Evolutionary conservation across 2,329 filamentous ascomycete species (phyloP).

Genomic region (Pleomassaria siparia): DNA sequence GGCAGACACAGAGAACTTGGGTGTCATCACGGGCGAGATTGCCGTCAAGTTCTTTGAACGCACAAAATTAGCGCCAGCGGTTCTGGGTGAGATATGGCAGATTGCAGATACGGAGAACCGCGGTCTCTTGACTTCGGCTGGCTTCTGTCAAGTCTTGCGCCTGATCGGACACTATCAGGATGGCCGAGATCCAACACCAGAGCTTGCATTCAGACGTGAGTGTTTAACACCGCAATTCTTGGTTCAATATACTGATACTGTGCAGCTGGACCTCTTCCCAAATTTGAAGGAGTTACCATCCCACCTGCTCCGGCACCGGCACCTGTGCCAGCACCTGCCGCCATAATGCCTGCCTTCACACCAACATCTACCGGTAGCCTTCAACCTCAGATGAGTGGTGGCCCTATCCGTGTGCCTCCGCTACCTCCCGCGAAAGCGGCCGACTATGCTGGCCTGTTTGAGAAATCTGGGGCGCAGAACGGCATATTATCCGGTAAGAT

Average conservation of each 20-base stretch:
- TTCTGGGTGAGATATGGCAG: conserved; percentile 97
- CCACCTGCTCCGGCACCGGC: conserved; percentile 47
- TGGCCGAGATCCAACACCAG: conserved; percentile 75
- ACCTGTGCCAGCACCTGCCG: conserved; percentile 39
- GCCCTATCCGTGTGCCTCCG: conserved; percentile 82
- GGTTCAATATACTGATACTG: conserved; percentile 16
- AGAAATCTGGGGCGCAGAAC: conserved; percentile 78
- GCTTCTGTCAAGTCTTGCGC: conserved; percentile 89
- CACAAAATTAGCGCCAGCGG: conserved; percentile 80
- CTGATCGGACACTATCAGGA: conserved; percentile 96
- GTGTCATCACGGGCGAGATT: conserved; percentile 92
- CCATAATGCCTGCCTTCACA: conserved; percentile 47
- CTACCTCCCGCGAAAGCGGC: conserved; percentile 84
- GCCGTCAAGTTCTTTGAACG: conserved; percentile 98
- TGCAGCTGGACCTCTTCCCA: conserved; percentile 77
- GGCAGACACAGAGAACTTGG: conserved; percentile 87
- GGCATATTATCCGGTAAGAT: conserved; percentile 68
- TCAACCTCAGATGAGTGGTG: conserved; percentile 42
- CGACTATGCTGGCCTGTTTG: conserved; percentile 88
- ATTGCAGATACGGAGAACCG: conserved; percentile 97
- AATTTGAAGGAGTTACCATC: conserved; percentile 77
- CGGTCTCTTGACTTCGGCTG: conserved; percentile 86
- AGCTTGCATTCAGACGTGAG: conserved; percentile 76
- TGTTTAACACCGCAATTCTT: background rate
- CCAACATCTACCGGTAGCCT: conserved; percentile 40